Base-by-base conservation (phyloP, 805 yeast genomes). In the Cyberlindnera petersonii region DNA sequence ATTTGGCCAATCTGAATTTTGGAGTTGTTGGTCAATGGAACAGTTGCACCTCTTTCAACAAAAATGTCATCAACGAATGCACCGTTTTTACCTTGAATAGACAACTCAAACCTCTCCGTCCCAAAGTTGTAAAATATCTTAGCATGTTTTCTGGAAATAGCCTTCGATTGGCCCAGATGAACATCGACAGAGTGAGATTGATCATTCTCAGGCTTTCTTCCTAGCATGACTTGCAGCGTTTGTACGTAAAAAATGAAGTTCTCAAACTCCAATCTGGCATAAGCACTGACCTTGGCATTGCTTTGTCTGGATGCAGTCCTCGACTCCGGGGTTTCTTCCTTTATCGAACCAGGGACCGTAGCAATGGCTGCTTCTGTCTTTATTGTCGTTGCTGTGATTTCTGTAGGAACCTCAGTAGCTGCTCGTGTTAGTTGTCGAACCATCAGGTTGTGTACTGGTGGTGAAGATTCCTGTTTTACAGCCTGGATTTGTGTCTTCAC, bases 51-150 rank as follows among this genome's bases (percentile, higher is more conserved):
- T 44, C 84, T 77, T 56, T 87, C 96, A 6, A 93, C 82, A 60
- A 91, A 93, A 24, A 69, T 70, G 49, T 88, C 96, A 60, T 91
- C 93, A 4, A 93, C 95, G 68, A 93, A 93, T 3, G 97, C 97
- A 26, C 98, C 98, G 60, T 93, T 93, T 51, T 96, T 74, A 15
- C 98, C 98, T 50, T 89, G 69, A 2, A 93, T 88, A 8, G 94
- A 81, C 31, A 93, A 66, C 61, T 93, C 98, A 56, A 93, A 93
- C 48, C 95, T 66, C 58, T 91, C 98, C 4, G 94, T 88, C 4
- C 96, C 98, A 63, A 93, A 93, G 59, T 93, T 93, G 66, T 91
- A 93, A 59, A 89, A 91, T 13, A 93, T 91, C 62, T 86, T 89
- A 5, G 98, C 98, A 62, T 93, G 98, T 43, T 87, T 72, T 56